Percentiles rank a stretch among this genome's conserved stretches.
These are phyloP conservation scores for Neonothopanus nambi DNA, from an alignment of 1,284 basidiomycete genomes.

Conservation along the genomic window DNA sequence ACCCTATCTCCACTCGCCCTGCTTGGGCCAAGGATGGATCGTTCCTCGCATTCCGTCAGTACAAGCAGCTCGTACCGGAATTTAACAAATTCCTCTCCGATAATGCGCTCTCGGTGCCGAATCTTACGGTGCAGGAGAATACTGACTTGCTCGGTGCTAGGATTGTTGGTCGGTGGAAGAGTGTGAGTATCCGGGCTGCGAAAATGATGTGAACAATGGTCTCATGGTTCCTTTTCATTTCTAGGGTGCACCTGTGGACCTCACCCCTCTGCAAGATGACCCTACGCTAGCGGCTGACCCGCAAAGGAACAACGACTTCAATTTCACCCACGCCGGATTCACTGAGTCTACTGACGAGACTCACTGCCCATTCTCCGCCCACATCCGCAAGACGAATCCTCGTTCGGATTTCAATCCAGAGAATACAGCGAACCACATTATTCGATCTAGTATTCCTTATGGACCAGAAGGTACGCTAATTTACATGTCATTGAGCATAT, in stretches of 20 bases:
- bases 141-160: slow-evolving; percentile 30
- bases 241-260: slow-evolving; percentile 37
- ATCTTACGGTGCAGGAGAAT: slow-evolving; percentile 23
- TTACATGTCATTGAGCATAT: background rate
- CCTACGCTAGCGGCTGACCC: slow-evolving; percentile 31
- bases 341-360: slow-evolving; percentile 23
- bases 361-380: slow-evolving; percentile 34
- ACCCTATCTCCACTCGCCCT: slow-evolving; percentile 22
- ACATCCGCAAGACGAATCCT: slow-evolving; percentile 32
- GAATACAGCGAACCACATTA: slow-evolving; percentile 22
- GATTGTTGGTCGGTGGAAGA: slow-evolving; percentile 35
- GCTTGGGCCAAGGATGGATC: slow-evolving; percentile 33
- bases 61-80: slow-evolving; percentile 32
- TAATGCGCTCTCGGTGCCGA: slow-evolving; percentile 22
- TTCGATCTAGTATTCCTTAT: slow-evolving; percentile 40
- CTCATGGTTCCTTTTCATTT: too few relatives aligned
- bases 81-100: slow-evolving; percentile 29
- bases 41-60: slow-evolving; percentile 32
- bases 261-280: slow-evolving; percentile 34
- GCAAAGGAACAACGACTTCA: slow-evolving; percentile 38
- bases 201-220: background rate
- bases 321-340: slow-evolving; percentile 24
- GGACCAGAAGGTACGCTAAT: slow-evolving; percentile 32
- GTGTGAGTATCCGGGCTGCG: slow-evolving; percentile 16
- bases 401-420: slow-evolving; percentile 20